A percentile compares a stretch with the other conserved stretches of the same genome.
phyloP scores from a whole-genome alignment of 768 basidiomycete genomes.

The Hemileccinum impolitum region DNA sequence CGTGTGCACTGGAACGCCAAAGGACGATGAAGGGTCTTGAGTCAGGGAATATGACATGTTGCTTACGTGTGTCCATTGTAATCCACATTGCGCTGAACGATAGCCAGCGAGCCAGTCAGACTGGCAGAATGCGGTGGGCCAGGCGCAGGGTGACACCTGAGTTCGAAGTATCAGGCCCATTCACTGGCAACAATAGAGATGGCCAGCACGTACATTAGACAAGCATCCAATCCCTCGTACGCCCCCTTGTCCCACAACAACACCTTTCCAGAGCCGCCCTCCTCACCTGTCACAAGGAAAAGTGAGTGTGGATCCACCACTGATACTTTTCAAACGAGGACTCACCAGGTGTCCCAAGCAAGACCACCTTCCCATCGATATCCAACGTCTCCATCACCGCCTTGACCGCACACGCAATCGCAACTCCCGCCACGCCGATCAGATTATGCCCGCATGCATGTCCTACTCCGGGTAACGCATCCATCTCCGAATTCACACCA shows the following conservation, averaged over 20 bases:
- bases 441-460: conserved; percentile 83
- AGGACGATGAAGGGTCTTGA: too few species aligned
- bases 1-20: conserved; percentile 59
- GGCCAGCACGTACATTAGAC: conserved; percentile 55
- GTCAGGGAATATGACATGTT: background rate
- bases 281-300: conserved; percentile 51
- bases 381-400: conserved; percentile 56
- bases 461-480: conserved; percentile 54
- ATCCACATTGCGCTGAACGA: conserved; percentile 56
- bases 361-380: conserved; percentile 62
- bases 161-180: background rate
- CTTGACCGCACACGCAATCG: conserved; percentile 64
- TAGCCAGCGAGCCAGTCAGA: conserved; percentile 60
- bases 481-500: conserved; percentile 82
- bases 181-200: background rate
- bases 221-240: conserved; percentile 72
- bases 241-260: conserved; percentile 63
- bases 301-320: background rate
- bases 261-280: conserved; percentile 73
- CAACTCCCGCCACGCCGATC: conserved; percentile 73
- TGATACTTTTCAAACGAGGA: too few species aligned
- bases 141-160: conserved; percentile 78
- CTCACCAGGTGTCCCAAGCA: conserved; percentile 76
- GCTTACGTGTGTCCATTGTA: conserved; percentile 71
- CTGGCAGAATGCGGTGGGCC: conserved; percentile 66